Base-by-base conservation (phyloP, 345 rosid species). In the Ailanthus altissimus region DNA sequence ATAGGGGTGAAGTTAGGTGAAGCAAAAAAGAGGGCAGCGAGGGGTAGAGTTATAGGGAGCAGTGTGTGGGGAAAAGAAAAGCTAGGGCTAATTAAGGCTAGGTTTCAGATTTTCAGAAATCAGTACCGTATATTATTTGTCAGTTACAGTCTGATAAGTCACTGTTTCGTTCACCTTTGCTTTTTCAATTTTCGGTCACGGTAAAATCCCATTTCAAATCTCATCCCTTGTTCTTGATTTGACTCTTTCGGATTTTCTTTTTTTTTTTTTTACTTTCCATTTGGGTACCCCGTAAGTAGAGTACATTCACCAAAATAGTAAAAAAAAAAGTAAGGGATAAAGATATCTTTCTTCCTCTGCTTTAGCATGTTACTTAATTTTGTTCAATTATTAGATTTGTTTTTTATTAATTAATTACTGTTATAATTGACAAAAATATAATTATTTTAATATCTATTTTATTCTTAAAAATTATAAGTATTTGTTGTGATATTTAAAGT, bases 121-220 rank as follows among this genome's bases (percentile, higher is more conserved):
- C 73, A 28, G 60, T 38, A 40, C 64, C 53, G 51, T 72, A 57
- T 42, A 40, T 40, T 10, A 23, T 32, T 32, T 72, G 64, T 72
- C 64, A 20, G 53, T 1, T 40, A 18, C 61, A n/a, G 16, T 54
- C 63, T 71, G 75, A 38, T n/a, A n/a, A 2, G 23, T 36, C n/a
- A n/a, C n/a, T n/a, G n/a, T n/a, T n/a, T n/a, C n/a, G n/a, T n/a
- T 53, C 26, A 11, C 61, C 28, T 51, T 20, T 53, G 45, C 62
- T 58, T 59, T 59, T 59, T 25, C 38, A 25, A 59, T 10, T 26
- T 12, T 26, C n/a, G 16, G 36, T n/a, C 18, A 28, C 18, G 14
- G 1, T 18, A 16, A 28, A 8, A 47, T 16, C 32, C 46, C 14
- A 12, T n/a, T 40, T 54, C 12, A 54, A 13, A 50, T 3, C 38